Conservation (phyloP, 108 stramenopile species). For the Nitzschia inconspicua region DNA sequence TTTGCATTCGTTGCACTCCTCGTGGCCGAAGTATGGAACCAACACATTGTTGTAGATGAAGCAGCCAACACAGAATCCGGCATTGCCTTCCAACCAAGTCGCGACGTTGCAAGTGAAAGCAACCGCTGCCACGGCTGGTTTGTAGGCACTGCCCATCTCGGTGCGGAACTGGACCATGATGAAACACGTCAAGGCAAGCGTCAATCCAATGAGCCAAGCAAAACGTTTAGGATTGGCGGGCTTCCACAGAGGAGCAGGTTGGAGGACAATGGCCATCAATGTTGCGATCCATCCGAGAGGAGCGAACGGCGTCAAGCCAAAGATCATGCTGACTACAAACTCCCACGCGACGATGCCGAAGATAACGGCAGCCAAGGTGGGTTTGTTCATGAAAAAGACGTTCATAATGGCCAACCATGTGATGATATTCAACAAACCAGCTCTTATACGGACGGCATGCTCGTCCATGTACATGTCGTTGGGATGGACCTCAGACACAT, state of each 20-base stretch:
- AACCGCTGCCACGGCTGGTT: constrained; percentile 15
- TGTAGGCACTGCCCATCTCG: constrained; percentile 20
- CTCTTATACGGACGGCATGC: constrained; percentile 50
- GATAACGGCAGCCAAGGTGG: constrained; percentile 19
- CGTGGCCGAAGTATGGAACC: constrained; percentile 19
- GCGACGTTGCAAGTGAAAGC: constrained; percentile 36
- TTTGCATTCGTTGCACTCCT: constrained; percentile 59
- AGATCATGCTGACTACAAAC: constrained; percentile 26
- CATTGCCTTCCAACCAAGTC: constrained; percentile 46
- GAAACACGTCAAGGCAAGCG: constrained; percentile 31
- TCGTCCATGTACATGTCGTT: constrained; percentile 59
- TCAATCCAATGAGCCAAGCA: constrained; percentile 53
- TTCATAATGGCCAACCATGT: constrained; percentile 58
- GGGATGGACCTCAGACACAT: constrained; percentile 29
- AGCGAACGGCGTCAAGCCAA: constrained; percentile 52
- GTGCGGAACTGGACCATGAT: constrained; percentile 19
- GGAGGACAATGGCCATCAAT: constrained; percentile 27
- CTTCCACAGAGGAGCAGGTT: constrained; percentile 42
- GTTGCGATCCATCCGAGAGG: constrained; percentile 41
- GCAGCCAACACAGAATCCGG: constrained; percentile 58
- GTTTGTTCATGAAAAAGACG: constrained; percentile 36
- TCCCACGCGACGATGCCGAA: constrained; percentile 43
- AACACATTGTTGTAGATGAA: constrained; percentile 50
- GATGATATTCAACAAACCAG: constrained; percentile 47
- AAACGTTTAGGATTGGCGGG: constrained; percentile 56